Evolutionary conservation across 768 basidiomycete species (phyloP), one percentile per base, ranked within the genome.

Genomic region (Russula emetica): DNA sequence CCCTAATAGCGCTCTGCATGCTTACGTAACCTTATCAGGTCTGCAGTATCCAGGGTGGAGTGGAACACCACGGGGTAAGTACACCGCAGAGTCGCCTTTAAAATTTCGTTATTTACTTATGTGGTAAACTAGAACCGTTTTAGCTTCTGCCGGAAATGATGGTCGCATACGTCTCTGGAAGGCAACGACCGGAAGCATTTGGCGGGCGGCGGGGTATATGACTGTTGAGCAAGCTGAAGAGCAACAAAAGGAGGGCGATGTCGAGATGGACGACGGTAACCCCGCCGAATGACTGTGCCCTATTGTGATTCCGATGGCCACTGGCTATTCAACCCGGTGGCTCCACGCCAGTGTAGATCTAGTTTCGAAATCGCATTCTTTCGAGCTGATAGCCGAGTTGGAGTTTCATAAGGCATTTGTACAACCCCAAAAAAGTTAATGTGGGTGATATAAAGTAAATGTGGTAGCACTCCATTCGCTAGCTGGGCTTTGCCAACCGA

Each of bases 21-120:
- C 38, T 50, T 66, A 61, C 50, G 54, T 55, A 55, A 42, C 28
- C 18, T 8, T 13, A 5, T 16, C 64, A 90, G 89, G 66, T 85
- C 88, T 0, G 81, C 87, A 4, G 83, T 95, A 11, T 87, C 88
- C 2, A 81, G 87, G 69, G 94, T 99, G 0, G 94, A 95, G 72
- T 98, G 96, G 93, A 96, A 96, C 72, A 85, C 94, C 55, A 90
- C 87, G 38, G 90, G 90, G 88, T 91, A 67, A 34, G 74, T 69
- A 64, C 26, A 44, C 57, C 55, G 50, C 38, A 34, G n/a, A n/a
- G 16, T n/a, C 36, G 30, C 47, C 24, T 32, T 57, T 16, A 44
- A 44, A 49, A 68, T 11, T 65, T 40, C 32, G 20, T 34, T n/a
- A 24, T 28, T 28, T 20, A 24, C 30, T 28, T 55, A 47, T 50